Conservation (phyloP, 306 rosid species). For the Biancaea sappan region DNA sequence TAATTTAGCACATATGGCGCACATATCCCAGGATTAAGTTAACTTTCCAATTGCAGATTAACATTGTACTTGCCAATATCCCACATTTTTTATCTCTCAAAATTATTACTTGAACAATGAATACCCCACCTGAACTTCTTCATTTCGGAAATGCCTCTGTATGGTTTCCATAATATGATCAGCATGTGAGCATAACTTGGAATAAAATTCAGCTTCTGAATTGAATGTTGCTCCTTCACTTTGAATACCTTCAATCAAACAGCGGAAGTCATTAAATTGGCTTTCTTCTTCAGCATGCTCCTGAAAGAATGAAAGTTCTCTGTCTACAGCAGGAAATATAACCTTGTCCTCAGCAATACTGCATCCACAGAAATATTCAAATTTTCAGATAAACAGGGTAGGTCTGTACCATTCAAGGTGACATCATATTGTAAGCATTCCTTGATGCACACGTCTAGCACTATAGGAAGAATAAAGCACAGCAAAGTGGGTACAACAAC, state of each 20-base stretch:
- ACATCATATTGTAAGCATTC: background rate
- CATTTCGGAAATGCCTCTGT: constrained; percentile 84
- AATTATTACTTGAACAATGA: constrained; percentile 35
- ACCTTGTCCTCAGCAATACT: constrained; percentile 99
- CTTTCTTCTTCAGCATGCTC: constrained; percentile 96
- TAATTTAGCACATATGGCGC: constrained; percentile 12
- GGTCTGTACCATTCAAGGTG: constrained; percentile 2
- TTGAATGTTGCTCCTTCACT: constrained; percentile 77
- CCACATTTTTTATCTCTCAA: constrained; percentile 25
- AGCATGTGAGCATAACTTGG: constrained; percentile 85
- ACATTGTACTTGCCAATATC: constrained; percentile 20
- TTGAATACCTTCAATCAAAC: constrained; percentile 85
- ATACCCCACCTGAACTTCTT: constrained; percentile 85
- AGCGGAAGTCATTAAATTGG: constrained; percentile 86
- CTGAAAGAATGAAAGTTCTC: constrained; percentile 78
- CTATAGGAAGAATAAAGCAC: background rate
- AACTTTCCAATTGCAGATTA: constrained; percentile 20
- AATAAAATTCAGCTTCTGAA: constrained; percentile 83
- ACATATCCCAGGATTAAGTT: constrained; percentile 19
- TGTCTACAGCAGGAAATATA: constrained; percentile 96
- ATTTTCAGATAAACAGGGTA: constrained; percentile 31
- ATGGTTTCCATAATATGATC: constrained; percentile 96
- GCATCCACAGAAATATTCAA: constrained; percentile 47
- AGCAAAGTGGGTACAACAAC: background rate
- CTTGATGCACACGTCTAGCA: background rate